Evolutionary conservation across 2,329 filamentous ascomycete species (phyloP).

Genomic region (Colletotrichum magnum): DNA sequence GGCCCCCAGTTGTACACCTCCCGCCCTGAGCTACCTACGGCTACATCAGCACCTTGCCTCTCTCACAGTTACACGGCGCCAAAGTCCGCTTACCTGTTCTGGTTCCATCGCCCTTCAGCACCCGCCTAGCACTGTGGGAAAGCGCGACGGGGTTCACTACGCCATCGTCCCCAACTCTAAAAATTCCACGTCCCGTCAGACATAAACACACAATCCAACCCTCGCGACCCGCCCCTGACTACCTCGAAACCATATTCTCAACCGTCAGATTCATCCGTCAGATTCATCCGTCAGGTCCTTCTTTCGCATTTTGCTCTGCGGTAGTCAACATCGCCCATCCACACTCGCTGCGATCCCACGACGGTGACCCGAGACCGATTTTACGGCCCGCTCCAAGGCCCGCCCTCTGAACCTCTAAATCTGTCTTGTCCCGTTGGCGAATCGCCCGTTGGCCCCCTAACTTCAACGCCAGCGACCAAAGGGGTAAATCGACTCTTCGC

Average conservation of each 20-base stretch:
- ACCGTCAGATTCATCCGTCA: constrained; percentile 21
- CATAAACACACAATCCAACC: constrained; percentile 40
- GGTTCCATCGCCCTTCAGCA: constrained; percentile 6
- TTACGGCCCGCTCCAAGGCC: constrained; percentile 25
- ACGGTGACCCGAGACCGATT: constrained; percentile 17
- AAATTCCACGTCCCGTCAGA: constrained; percentile 40
- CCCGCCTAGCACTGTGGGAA: constrained; percentile 31
- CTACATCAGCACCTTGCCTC: not conserved
- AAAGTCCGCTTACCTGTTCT: constrained; percentile 6
- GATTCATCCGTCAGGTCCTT: not conserved
- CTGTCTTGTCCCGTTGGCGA: constrained; percentile 34
- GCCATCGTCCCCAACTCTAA: constrained; percentile 41
- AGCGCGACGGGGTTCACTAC: constrained; percentile 36
- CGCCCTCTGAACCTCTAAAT: constrained; percentile 14
- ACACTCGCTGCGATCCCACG: constrained; percentile 22
- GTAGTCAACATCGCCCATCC: constrained; percentile 3
- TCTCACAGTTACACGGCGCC: not conserved
- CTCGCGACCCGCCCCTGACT: constrained; percentile 38
- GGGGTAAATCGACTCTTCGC: constrained; percentile 35
- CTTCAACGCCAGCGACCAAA: constrained; percentile 39
- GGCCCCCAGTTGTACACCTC: not conserved
- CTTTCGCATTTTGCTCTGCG: constrained; percentile 4
- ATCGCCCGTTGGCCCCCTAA: constrained; percentile 37
- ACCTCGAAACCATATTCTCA: constrained; percentile 28
- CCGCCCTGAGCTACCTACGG: not conserved